Conservation (phyloP, 2,329 filamentous ascomycete genomes). For the Pseudovirgaria hyperparasitica region DNA sequence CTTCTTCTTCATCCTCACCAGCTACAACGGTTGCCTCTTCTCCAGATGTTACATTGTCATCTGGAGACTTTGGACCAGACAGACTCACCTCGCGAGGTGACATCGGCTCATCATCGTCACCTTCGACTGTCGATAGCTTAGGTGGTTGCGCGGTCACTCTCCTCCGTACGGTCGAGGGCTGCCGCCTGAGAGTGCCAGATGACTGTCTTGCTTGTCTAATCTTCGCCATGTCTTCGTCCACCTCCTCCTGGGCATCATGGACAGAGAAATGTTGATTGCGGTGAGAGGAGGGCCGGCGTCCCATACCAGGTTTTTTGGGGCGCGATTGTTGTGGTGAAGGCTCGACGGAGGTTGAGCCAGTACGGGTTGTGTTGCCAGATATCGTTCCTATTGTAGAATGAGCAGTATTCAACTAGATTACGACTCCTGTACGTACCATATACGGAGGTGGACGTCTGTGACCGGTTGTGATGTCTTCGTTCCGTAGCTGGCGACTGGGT, state of each 20-base stretch:
- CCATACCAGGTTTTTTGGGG: conserved; percentile 61
- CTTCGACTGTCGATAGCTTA: conserved; percentile 35
- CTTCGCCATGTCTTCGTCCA: conserved; percentile 51
- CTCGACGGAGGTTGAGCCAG: too few species aligned
- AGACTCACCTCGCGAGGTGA: conserved; percentile 18
- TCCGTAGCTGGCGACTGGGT: too few species aligned
- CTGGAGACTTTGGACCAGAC: conserved; percentile 14
- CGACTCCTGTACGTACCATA: too few species aligned
- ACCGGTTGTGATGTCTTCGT: too few species aligned
- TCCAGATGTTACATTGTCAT: conserved; percentile 16
- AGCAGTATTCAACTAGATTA: too few species aligned
- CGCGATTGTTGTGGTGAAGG: too few species aligned
- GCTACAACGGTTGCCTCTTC: conserved; percentile 27
- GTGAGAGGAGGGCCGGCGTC: conserved; percentile 65
- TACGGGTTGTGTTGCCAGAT: conserved; percentile 16
- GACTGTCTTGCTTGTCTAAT: conserved; percentile 13
- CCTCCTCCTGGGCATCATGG: conserved; percentile 74
- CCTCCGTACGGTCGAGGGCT: conserved; percentile 38
- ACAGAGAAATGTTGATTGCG: conserved; percentile 81
- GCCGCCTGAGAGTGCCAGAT: conserved; percentile 28
- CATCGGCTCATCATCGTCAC: conserved; percentile 35
- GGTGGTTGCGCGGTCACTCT: conserved; percentile 34
- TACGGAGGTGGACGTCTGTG: too few species aligned
- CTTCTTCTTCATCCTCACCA: conserved; percentile 24
- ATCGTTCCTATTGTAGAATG: background rate